A percentile compares a stretch with the other conserved stretches of the same genome.
These are phyloP conservation scores for Laburnicola sp. DNA, from an alignment of 2,329 filamentous ascomycete genomes.

Conservation along the genomic window DNA sequence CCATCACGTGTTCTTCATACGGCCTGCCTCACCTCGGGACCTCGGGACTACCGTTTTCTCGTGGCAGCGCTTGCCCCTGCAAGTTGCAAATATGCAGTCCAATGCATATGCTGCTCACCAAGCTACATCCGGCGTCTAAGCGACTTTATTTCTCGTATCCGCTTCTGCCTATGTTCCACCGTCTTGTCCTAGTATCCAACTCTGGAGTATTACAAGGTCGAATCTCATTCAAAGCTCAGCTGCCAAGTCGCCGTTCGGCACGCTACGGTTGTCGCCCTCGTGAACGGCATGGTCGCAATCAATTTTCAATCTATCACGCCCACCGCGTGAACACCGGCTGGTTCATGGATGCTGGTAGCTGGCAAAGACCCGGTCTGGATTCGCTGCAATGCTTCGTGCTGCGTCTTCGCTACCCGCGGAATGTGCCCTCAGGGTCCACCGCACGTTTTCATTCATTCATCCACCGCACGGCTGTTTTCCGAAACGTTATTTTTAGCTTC, in stretches of 20 bases:
- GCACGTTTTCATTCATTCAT: too few species aligned
- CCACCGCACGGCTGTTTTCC: slow-evolving; percentile 15
- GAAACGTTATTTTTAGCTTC: slow-evolving; percentile 36
- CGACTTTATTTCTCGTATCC: slow-evolving; percentile 14
- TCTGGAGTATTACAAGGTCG: slow-evolving; percentile 1
- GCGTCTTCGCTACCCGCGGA: slow-evolving; percentile 8
- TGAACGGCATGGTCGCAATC: slow-evolving; percentile 35
- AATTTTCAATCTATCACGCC: slow-evolving; percentile 38
- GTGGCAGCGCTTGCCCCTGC: too few species aligned
- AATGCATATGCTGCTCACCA: neutral
- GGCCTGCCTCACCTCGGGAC: too few species aligned
- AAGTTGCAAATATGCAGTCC: too few species aligned
- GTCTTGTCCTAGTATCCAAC: neutral
- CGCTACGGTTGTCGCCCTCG: slow-evolving; percentile 18
- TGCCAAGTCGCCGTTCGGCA: slow-evolving; percentile 22
- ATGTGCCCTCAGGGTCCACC: slow-evolving; percentile 15
- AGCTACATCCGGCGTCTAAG: slow-evolving; percentile 12
- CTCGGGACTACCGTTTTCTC: too few species aligned
- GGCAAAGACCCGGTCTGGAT: slow-evolving; percentile 31
- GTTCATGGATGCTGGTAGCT: slow-evolving; percentile 18
- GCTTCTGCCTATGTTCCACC: slow-evolving; percentile 6
- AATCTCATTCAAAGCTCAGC: slow-evolving; percentile 4
- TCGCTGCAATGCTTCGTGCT: slow-evolving; percentile 21
- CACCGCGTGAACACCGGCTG: slow-evolving; percentile 24
- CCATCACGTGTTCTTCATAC: too few species aligned